These are phyloP conservation scores for Geotrichum europaeum DNA, from an alignment of 1,139 yeast species.

Conservation along the genomic window DNA sequence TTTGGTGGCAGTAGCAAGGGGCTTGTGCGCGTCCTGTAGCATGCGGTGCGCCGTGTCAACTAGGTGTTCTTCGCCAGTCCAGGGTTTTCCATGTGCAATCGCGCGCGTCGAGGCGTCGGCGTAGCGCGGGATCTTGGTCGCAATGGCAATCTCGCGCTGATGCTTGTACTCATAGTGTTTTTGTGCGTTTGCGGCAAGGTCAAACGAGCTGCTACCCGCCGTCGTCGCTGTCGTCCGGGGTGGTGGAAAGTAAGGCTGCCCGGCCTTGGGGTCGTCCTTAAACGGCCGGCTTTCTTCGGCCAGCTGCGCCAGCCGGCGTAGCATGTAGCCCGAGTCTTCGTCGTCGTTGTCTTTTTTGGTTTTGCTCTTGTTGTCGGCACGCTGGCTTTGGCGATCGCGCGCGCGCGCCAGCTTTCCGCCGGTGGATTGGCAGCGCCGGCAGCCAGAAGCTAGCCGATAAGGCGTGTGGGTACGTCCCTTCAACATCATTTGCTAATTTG, in stretches of 20 bases:
- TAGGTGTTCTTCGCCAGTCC: conserved; percentile 60
- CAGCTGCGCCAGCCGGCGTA: conserved; percentile 36
- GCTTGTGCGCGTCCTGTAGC: conserved; percentile 57
- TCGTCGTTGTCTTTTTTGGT: neutral
- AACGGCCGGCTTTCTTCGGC: conserved; percentile 40
- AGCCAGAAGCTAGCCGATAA: neutral
- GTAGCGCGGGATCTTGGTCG: conserved; percentile 38
- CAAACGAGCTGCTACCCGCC: neutral
- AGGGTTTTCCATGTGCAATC: conserved; percentile 51
- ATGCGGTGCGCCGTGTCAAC: conserved; percentile 53
- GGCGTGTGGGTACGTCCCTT: neutral
- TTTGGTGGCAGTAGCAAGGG: conserved; percentile 30
- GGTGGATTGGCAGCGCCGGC: neutral
- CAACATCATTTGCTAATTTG: neutral
- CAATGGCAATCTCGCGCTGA: conserved; percentile 38
- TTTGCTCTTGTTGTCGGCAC: neutral
- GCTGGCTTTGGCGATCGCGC: neutral
- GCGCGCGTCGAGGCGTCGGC: conserved; percentile 51
- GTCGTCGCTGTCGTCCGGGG: neutral
- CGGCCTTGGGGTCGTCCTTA: conserved; percentile 34
- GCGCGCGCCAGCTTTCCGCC: neutral
- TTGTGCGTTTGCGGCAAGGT: conserved; percentile 18
- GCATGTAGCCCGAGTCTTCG: conserved; percentile 35
- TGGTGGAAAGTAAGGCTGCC: conserved; percentile 16
- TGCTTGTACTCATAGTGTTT: conserved; percentile 26